These are phyloP conservation scores for Lentinus polychrous DNA, from an alignment of 1,284 basidiomycete species.

Conservation along the genomic window DNA sequence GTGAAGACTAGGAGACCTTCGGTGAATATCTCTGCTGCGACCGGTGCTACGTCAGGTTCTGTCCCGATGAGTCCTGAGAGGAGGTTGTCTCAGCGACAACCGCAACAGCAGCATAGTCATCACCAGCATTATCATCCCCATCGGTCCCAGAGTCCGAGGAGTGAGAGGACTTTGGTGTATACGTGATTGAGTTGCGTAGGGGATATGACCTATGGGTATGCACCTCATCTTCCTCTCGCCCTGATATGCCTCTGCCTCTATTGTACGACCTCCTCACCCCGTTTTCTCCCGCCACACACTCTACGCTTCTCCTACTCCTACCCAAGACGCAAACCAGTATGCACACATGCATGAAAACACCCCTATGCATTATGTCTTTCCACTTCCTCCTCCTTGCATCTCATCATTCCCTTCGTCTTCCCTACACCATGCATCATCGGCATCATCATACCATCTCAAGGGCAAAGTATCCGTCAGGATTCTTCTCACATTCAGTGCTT, in stretches of 20 bases:
- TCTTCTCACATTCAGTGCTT: neutral
- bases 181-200: neutral
- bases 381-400: neutral
- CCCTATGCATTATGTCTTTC: neutral
- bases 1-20: constrained; percentile 24
- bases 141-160: neutral
- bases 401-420: neutral
- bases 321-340: neutral
- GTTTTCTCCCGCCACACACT: neutral
- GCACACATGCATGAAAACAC: neutral
- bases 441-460: neutral
- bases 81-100: neutral
- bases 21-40: constrained; percentile 15
- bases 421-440: neutral
- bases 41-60: neutral
- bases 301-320: neutral
- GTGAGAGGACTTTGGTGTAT: neutral
- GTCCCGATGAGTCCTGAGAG: constrained; percentile 3
- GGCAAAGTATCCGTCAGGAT: neutral
- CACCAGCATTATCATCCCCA: neutral
- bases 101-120: neutral
- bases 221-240: too few relatives aligned
- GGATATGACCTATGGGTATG: neutral
- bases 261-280: neutral
- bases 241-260: neutral